These are phyloP conservation scores for Aethionema arabicum DNA, from an alignment of 345 rosid genomes.

Conservation along the genomic window DNA sequence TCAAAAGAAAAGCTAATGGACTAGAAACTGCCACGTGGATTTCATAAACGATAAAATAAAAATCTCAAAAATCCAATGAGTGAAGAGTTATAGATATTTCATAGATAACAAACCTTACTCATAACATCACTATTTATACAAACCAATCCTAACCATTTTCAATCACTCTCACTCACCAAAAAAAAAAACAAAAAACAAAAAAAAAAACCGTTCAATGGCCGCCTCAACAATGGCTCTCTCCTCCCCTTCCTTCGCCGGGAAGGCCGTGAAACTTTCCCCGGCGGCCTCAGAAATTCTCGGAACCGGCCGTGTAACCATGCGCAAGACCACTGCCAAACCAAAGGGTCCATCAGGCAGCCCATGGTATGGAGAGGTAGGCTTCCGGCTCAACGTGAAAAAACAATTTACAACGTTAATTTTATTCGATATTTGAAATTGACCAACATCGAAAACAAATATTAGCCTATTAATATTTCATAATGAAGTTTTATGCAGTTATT, in stretches of 20 bases:
- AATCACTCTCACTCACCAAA: slow-evolving; percentile 27
- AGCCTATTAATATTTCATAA: too few relatives aligned
- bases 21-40: slow-evolving; percentile 40
- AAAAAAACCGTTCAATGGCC: slow-evolving; percentile 40
- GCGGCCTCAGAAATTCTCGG: slow-evolving; percentile 44
- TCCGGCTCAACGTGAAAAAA: too few relatives aligned
- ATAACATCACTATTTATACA: slow-evolving; percentile 24
- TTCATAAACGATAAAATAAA: slow-evolving; percentile 22
- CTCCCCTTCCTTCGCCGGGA: slow-evolving; percentile 62
- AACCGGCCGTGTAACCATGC: slow-evolving; percentile 60
- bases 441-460: too few relatives aligned
- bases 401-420: too few relatives aligned
- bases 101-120: slow-evolving; percentile 46
- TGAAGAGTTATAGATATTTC: slow-evolving; percentile 41
- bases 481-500: too few relatives aligned
- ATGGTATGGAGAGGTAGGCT: slow-evolving; percentile 31
- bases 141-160: not conserved
- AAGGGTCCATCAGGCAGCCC: slow-evolving; percentile 54
- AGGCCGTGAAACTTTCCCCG: slow-evolving; percentile 54
- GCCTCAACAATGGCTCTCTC: slow-evolving; percentile 72
- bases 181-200: not conserved
- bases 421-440: too few relatives aligned
- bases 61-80: slow-evolving; percentile 62
- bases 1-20: slow-evolving; percentile 40
- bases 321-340: slow-evolving; percentile 44